Evolutionary conservation across 2,329 filamentous ascomycete species (phyloP).

Genomic region (Monilinia vaccinii-corymbosi): DNA sequence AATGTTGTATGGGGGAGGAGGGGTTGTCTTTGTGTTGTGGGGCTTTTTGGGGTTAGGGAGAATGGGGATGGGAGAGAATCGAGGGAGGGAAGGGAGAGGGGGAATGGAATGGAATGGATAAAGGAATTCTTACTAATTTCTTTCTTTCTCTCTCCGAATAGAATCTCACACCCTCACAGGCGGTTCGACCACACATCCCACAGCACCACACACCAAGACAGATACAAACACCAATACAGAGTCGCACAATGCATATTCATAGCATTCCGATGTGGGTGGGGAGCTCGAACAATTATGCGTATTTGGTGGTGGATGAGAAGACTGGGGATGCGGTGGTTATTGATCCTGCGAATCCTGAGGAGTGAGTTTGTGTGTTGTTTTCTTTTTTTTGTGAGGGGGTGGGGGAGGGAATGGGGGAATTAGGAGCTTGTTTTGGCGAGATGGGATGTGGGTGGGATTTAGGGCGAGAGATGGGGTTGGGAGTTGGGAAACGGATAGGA

Average conservation of each 20-base stretch:
- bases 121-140: background rate
- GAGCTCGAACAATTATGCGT: slow-evolving; percentile 74
- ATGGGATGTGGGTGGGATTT: too few relatives aligned
- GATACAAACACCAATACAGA: background rate
- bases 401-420: too few relatives aligned
- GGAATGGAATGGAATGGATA: background rate
- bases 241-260: slow-evolving; percentile 64
- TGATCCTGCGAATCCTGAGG: slow-evolving; percentile 69
- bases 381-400: too few relatives aligned
- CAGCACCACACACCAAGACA: too few relatives aligned
- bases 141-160: background rate
- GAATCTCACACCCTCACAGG: background rate
- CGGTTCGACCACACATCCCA: too few relatives aligned
- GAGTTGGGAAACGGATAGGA: too few relatives aligned
- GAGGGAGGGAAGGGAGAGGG: background rate
- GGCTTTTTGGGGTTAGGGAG: too few relatives aligned
- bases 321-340: slow-evolving; percentile 71
- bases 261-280: slow-evolving; percentile 86
- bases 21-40: too few relatives aligned
- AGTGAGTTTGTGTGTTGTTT: slow-evolving; percentile 42
- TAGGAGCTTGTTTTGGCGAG: too few relatives aligned
- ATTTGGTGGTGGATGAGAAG: slow-evolving; percentile 70
- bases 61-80: too few relatives aligned
- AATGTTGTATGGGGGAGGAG: too few relatives aligned
- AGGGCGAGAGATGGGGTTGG: too few relatives aligned